phyloP scores from a whole-genome alignment of 805 yeast species.

The Wickerhamomyces alni region DNA sequence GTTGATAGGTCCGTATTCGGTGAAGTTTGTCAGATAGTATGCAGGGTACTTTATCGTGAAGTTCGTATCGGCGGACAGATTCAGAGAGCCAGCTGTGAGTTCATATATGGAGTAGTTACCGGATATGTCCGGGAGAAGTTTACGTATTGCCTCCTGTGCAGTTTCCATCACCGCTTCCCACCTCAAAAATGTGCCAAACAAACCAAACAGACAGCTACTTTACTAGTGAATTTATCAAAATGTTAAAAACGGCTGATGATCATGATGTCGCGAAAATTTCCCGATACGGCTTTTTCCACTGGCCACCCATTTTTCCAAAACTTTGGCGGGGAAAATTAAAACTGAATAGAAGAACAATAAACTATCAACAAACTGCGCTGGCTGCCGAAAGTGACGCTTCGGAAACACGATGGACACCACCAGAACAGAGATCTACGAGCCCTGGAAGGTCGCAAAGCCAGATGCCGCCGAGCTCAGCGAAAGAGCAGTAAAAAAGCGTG shows the following conservation, averaged over 20 bases:
- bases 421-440: neutral
- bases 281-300: no score
- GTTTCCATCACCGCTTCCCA: no score
- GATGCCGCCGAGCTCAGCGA: neutral
- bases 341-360: no score
- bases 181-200: no score
- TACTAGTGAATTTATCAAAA: no score
- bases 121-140: neutral
- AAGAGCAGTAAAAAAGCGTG: slow-evolving; percentile 16
- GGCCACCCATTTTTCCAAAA: no score
- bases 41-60: slow-evolving; percentile 28
- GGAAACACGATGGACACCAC: neutral
- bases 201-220: no score
- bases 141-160: neutral
- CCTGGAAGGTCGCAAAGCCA: neutral
- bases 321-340: no score
- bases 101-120: slow-evolving; percentile 10
- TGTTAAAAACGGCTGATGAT: no score
- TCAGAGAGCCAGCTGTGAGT: slow-evolving; percentile 16
- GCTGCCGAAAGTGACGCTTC: no score
- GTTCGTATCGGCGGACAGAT: neutral
- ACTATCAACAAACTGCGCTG: no score
- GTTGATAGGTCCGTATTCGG: slow-evolving; percentile 11
- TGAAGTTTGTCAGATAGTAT: slow-evolving; percentile 43
- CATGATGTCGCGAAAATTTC: no score